Evolutionary conservation across 345 rosid genomes (phyloP), one percentile per base, ranked within the genome.

Genomic region (Bruguiera gymnorhiza): DNA sequence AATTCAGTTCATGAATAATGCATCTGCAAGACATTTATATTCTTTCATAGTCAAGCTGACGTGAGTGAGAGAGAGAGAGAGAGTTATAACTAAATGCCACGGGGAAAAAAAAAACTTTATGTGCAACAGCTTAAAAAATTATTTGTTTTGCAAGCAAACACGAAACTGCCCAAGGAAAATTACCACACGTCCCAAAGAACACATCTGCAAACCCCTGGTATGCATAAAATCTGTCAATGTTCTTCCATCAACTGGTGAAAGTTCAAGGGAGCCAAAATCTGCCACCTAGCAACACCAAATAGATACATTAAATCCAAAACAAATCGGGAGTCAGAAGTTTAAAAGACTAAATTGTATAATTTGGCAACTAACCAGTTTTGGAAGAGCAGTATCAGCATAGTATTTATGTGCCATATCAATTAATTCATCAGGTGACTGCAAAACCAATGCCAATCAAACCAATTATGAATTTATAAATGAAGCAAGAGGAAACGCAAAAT

Each of bases 291-390:
- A 67, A 23, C 73, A 74, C 43, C 66, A 67, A 55, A 20, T 31
- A 58, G n/a, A 65, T 27, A 65, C 48, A n/a, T 69, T 72, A 72
- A 68, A 30, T 53, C 69, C 48, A 37, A 61, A 73, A 71, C 52
- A 50, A 48, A 26, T 26, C 7, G 15, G 13, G 27, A 48, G 39
- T 20, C 10, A 23, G 31, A 65, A 65, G 29, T 56, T 27, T 8
- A 65, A 2, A 24, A 50, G 31, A 50, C 34, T 48, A 9, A 56
- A 60, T 54, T 62, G n/a, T 63, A 27, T 10, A 56, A 16, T 21
- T 37, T 60, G 69, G 70, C 57, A 71, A 85, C 89, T 74, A 71
- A 77, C 81, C 81, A 77, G 71, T 60, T 77, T 77, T 34, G 81
- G 81, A 56, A 77, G 81, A 68, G 77, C 77, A 19, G 63, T 65